Evolutionary conservation across 2,329 filamentous ascomycete genomes (phyloP).

Genomic region (Rutstroemia sp.): DNA sequence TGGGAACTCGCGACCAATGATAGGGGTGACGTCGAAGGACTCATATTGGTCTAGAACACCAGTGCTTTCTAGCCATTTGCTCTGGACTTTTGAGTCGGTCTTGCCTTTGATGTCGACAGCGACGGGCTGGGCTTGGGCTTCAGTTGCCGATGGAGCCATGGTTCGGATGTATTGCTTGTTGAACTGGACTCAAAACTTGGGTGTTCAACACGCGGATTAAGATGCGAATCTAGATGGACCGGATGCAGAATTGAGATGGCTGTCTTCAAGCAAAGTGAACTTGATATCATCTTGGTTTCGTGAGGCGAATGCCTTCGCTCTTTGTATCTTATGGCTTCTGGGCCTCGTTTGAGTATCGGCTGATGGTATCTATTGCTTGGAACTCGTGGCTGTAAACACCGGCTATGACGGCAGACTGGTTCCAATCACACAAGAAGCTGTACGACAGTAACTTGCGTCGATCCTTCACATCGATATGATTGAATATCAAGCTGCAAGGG

Average conservation of each 20-base stretch:
- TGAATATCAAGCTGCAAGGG: too few species aligned
- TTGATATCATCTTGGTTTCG: conserved; percentile 12
- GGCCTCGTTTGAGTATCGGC: too few species aligned
- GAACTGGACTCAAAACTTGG: background rate
- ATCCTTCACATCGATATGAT: too few species aligned
- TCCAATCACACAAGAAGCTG: too few species aligned
- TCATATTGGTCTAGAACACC: conserved; percentile 25
- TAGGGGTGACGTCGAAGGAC: conserved; percentile 35
- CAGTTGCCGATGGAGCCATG: conserved; percentile 20
- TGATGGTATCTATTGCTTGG: too few species aligned
- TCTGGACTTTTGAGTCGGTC: conserved; percentile 9
- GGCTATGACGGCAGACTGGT: too few species aligned
- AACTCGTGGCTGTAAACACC: too few species aligned
- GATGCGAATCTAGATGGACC: background rate
- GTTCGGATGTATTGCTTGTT: background rate
- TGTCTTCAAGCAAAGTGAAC: conserved; percentile 14
- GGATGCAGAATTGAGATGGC: conserved; percentile 10
- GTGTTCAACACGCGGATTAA: background rate
- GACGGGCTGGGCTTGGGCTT: conserved; percentile 5
- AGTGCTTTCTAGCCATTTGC: conserved; percentile 22
- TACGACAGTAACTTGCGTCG: too few species aligned
- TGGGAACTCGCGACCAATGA: conserved; percentile 40
- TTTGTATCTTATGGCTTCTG: background rate
- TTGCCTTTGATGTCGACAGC: conserved; percentile 9
- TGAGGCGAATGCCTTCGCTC: background rate